These are phyloP conservation scores for Spathaspora hagerdaliae DNA, from an alignment of 805 yeast genomes.

Conservation along the genomic window DNA sequence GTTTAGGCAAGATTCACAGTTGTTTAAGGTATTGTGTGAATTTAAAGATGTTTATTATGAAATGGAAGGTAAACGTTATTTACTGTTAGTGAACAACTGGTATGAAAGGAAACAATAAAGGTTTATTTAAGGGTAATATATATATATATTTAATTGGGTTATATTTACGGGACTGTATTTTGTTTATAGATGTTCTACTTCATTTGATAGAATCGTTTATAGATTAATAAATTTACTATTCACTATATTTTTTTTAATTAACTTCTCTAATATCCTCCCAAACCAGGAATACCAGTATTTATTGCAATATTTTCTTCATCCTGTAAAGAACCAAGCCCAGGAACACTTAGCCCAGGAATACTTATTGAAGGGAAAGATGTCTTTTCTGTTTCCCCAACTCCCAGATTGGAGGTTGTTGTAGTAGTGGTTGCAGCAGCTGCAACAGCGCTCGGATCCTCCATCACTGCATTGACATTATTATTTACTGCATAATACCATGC, in stretches of 20 bases:
- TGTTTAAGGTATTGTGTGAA: slow-evolving; percentile 3
- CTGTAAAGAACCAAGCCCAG: slow-evolving; percentile 1
- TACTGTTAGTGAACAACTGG: slow-evolving; percentile 23
- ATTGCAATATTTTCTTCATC: slow-evolving; percentile 4
- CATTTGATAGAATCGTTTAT: neutral
- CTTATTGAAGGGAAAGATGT: neutral
- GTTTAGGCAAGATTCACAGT: slow-evolving; percentile 3
- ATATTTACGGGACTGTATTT: no score
- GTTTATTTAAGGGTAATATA: no score
- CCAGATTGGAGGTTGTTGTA: neutral
- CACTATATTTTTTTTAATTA: neutral
- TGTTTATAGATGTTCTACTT: no score
- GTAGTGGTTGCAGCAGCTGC: neutral
- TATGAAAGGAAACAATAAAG: slow-evolving; percentile 3
- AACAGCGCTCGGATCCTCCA: slow-evolving; percentile 13
- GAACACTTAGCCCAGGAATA: slow-evolving; percentile 1
- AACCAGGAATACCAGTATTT: slow-evolving; percentile 13
- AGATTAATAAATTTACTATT: neutral
- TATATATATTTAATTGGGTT: no score
- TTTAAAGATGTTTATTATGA: slow-evolving; percentile 14
- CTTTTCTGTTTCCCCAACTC: neutral
- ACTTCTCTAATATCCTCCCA: slow-evolving; percentile 11
- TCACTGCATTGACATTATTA: slow-evolving; percentile 41
- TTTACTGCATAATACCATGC: slow-evolving; percentile 47
- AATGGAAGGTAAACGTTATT: slow-evolving; percentile 20